Conservation (phyloP, 2,329 filamentous ascomycete species). For the Coniochaeta hoffmannii region DNA sequence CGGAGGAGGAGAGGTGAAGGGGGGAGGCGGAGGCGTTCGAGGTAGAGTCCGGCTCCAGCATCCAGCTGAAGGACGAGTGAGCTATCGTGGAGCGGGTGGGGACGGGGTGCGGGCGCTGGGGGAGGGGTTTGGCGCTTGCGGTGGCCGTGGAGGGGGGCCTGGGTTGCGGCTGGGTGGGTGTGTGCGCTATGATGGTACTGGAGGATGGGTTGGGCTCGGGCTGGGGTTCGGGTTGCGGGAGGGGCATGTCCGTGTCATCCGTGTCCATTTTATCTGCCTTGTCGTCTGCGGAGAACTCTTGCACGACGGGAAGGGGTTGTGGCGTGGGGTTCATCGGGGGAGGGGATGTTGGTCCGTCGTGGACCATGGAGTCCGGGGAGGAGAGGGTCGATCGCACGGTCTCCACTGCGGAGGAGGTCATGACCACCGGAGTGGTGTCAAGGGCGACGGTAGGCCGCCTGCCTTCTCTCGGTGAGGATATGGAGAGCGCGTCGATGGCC, state of each 20-base stretch:
- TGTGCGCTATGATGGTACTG: slow-evolving; percentile 34
- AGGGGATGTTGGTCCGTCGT: background rate
- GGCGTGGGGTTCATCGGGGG: background rate
- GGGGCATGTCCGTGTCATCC: slow-evolving; percentile 17
- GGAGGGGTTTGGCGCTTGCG: background rate
- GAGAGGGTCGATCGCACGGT: slow-evolving; percentile 14
- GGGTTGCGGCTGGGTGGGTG: slow-evolving; percentile 58
- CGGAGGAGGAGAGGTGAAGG: slow-evolving; percentile 7
- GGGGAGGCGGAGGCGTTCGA: slow-evolving; percentile 16
- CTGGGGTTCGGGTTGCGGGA: background rate
- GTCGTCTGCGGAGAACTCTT: background rate
- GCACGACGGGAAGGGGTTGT: background rate
- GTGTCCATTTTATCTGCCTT: slow-evolving; percentile 19
- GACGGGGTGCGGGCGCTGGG: slow-evolving; percentile 20
- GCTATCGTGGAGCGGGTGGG: slow-evolving; percentile 60
- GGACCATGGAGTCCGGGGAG: slow-evolving; percentile 7
- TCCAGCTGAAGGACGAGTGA: slow-evolving; percentile 73
- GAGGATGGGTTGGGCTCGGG: slow-evolving; percentile 13
- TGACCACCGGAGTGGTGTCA: slow-evolving; percentile 18
- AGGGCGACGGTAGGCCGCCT: slow-evolving; percentile 17
- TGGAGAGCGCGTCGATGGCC: slow-evolving; percentile 9
- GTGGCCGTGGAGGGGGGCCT: slow-evolving; percentile 52
- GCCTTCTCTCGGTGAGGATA: slow-evolving; percentile 12
- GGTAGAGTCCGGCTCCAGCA: slow-evolving; percentile 54
- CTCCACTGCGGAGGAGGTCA: slow-evolving; percentile 17